Conservation (phyloP, 2,329 filamentous ascomycete species). For the Ophiocordyceps camponoti-rufipedis region DNA sequence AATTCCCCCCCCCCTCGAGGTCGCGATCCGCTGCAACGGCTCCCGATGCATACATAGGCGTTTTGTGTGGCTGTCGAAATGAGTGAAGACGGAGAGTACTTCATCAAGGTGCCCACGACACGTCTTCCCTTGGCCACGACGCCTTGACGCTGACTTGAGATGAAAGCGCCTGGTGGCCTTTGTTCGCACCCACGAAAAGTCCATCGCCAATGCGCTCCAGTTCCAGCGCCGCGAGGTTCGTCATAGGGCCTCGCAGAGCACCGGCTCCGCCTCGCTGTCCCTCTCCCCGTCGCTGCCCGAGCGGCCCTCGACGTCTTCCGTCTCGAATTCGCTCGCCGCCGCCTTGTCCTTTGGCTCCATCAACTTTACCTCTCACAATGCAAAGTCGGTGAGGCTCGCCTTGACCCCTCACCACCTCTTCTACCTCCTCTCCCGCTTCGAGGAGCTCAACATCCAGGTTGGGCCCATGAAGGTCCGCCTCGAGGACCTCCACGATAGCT, state of each 20-base stretch:
- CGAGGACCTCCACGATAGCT: slow-evolving; percentile 83
- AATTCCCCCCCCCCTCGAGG: neutral
- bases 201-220: slow-evolving; percentile 86
- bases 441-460: slow-evolving; percentile 77
- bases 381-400: slow-evolving; percentile 81
- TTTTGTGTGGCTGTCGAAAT: slow-evolving; percentile 28
- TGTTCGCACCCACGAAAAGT: slow-evolving; percentile 93
- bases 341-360: slow-evolving; percentile 76
- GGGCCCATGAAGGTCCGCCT: slow-evolving; percentile 92
- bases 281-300: slow-evolving; percentile 39
- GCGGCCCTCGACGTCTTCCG: slow-evolving; percentile 45
- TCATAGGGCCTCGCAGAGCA: slow-evolving; percentile 50
- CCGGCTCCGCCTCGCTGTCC: slow-evolving; percentile 37
- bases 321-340: slow-evolving; percentile 59
- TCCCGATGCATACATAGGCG: slow-evolving; percentile 15
- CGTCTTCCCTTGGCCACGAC: too few species aligned
- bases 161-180: slow-evolving; percentile 96
- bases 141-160: neutral
- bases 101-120: slow-evolving; percentile 49
- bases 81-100: slow-evolving; percentile 80
- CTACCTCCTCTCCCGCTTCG: slow-evolving; percentile 87
- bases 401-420: slow-evolving; percentile 93
- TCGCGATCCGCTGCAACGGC: neutral
- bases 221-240: slow-evolving; percentile 54
- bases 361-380: slow-evolving; percentile 64